These are phyloP conservation scores for Gracilariopsis chorda DNA, from an alignment of 23 red algal species.

Conservation along the genomic window DNA sequence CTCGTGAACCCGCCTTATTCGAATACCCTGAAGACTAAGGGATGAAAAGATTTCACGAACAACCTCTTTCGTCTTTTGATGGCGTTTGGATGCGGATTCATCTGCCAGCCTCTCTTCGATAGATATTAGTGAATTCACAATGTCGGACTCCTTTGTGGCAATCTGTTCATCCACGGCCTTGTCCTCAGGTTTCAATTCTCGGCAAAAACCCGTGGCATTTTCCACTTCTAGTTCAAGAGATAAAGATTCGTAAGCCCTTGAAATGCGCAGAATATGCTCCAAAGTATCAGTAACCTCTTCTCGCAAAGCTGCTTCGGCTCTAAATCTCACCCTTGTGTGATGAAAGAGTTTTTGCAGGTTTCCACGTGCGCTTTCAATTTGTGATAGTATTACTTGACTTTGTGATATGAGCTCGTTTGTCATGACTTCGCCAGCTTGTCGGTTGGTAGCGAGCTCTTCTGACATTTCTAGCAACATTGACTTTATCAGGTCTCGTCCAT, in stretches of 20 bases:
- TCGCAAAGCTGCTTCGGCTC: constrained; percentile 1
- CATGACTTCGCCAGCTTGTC: constrained; percentile 20
- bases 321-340: constrained; percentile 5
- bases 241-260: constrained; percentile 37
- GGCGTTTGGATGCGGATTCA: background rate
- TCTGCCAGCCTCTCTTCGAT: background rate
- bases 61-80: background rate
- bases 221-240: constrained; percentile 39
- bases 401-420: background rate
- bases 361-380: background rate
- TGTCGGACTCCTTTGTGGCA: background rate
- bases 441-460: constrained; percentile 19
- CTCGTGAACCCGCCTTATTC: constrained; percentile 31
- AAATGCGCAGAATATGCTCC: constrained; percentile 2
- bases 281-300: constrained; percentile 15
- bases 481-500: background rate
- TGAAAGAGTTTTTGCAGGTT: background rate
- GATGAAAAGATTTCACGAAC: constrained; percentile 50
- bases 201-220: constrained; percentile 15
- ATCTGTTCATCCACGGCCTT: constrained; percentile 44
- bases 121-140: constrained; percentile 24
- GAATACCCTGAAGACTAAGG: constrained; percentile 49
- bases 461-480: constrained; percentile 37
- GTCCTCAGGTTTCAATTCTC: constrained; percentile 23
- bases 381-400: background rate